These are phyloP conservation scores for Suhomyces wounanorum DNA, from an alignment of 1,139 yeast species.

Conservation along the genomic window DNA sequence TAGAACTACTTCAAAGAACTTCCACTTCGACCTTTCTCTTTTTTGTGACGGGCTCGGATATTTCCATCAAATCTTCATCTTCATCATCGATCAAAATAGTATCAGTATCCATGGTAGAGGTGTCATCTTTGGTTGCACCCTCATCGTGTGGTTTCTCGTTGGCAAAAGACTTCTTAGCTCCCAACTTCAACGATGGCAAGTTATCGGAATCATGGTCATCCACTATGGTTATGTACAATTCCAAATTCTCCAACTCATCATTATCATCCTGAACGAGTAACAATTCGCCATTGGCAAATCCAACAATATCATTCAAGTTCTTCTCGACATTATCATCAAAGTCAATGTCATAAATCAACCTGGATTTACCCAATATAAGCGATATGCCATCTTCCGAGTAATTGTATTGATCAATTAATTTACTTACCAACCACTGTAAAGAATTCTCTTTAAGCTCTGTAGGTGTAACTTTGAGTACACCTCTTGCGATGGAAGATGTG, in stretches of 20 bases:
- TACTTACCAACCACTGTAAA: slow-evolving; percentile 47
- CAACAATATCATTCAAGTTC: slow-evolving; percentile 51
- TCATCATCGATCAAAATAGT: slow-evolving; percentile 16
- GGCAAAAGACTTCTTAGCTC: slow-evolving; percentile 4
- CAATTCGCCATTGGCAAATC: slow-evolving; percentile 59
- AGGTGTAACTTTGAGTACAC: slow-evolving; percentile 28
- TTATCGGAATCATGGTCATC: slow-evolving; percentile 14
- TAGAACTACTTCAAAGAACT: background rate
- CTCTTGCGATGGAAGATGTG: slow-evolving; percentile 68
- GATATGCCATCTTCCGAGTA: slow-evolving; percentile 71
- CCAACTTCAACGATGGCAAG: slow-evolving; percentile 26
- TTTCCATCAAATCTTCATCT: slow-evolving; percentile 16
- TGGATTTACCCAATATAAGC: slow-evolving; percentile 58
- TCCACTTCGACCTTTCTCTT: slow-evolving; percentile 14
- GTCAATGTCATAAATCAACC: slow-evolving; percentile 79
- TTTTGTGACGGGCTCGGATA: slow-evolving; percentile 17
- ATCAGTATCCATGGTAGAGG: slow-evolving; percentile 6
- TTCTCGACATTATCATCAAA: slow-evolving; percentile 74
- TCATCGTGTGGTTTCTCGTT: slow-evolving; percentile 7
- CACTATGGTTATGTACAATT: slow-evolving; percentile 53
- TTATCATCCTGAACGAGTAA: slow-evolving; percentile 78
- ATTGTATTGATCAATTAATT: slow-evolving; percentile 48
- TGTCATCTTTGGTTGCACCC: slow-evolving; percentile 13
- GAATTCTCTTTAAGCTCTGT: slow-evolving; percentile 19
- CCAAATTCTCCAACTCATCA: slow-evolving; percentile 68